A percentile compares a stretch with the other conserved stretches of the same genome.
Conservation (phyloP, 2,329 filamentous ascomycete genomes). For the Coniochaeta ligniaria region DNA sequence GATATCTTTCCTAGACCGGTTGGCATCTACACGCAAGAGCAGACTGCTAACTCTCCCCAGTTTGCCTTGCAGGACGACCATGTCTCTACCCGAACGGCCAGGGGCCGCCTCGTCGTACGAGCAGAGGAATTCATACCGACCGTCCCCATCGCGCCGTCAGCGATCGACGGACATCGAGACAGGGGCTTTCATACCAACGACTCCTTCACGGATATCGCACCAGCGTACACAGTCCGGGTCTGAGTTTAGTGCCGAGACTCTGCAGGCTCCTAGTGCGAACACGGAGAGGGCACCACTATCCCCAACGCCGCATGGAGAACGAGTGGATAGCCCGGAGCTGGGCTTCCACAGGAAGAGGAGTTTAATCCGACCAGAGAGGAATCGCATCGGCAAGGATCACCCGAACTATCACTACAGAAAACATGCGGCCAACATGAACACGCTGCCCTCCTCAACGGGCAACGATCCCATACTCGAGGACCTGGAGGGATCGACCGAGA, state of each 20-base stretch:
- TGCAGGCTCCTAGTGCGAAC: constrained; percentile 45
- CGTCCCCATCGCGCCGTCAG: constrained; percentile 59
- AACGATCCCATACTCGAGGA: constrained; percentile 84
- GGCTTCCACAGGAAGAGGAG: constrained; percentile 68
- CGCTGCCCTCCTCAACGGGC: constrained; percentile 84
- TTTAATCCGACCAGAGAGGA: constrained; percentile 81
- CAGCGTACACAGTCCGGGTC: constrained; percentile 49
- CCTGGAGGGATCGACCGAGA: constrained; percentile 56
- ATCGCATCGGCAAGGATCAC: constrained; percentile 76
- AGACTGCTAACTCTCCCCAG: constrained; percentile 12
- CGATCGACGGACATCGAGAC: constrained; percentile 65
- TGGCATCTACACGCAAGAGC: background rate
- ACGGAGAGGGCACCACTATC: constrained; percentile 50
- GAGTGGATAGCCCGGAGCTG: constrained; percentile 14
- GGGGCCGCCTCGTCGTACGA: constrained; percentile 55
- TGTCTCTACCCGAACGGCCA: constrained; percentile 60
- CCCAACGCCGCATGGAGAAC: constrained; percentile 28
- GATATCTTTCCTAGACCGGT: background rate
- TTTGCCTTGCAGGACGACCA: constrained; percentile 28
- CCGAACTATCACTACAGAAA: constrained; percentile 95
- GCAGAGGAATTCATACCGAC: constrained; percentile 57
- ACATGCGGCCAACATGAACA: constrained; percentile 88
- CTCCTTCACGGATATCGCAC: constrained; percentile 33
- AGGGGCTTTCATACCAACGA: constrained; percentile 41
- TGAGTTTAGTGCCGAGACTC: constrained; percentile 50